Conservation (phyloP, 2,329 filamentous ascomycete genomes). For the Ascochyta pisi region DNA sequence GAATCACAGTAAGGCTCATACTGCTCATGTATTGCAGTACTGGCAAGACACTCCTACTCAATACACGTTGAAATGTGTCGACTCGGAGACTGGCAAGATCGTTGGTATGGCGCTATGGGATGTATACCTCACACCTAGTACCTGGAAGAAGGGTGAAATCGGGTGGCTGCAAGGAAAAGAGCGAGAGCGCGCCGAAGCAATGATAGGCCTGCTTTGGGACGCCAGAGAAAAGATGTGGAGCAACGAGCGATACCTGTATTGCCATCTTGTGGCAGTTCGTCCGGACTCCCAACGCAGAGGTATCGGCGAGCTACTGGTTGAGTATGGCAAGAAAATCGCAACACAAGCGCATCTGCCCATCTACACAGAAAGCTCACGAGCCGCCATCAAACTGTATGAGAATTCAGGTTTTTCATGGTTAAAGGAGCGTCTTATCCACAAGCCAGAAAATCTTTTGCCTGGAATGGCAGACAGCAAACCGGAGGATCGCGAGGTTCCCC, state of each 20-base stretch:
- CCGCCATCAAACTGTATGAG: constrained; percentile 54
- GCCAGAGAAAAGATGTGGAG: constrained; percentile 31
- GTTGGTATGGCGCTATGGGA: constrained; percentile 59
- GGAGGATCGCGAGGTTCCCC: constrained; percentile 18
- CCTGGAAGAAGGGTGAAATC: constrained; percentile 55
- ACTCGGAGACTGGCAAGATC: constrained; percentile 53
- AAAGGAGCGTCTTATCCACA: constrained; percentile 51
- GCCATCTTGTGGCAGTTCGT: constrained; percentile 55
- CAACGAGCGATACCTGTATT: constrained; percentile 32
- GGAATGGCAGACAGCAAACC: constrained; percentile 17
- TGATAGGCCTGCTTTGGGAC: constrained; percentile 50
- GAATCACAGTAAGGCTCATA: constrained; percentile 49
- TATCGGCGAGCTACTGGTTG: constrained; percentile 52
- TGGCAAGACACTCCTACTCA: constrained; percentile 51
- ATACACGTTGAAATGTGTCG: constrained; percentile 58
- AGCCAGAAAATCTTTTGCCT: constrained; percentile 44
- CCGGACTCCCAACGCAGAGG: constrained; percentile 53
- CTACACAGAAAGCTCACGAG: constrained; percentile 57
- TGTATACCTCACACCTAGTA: constrained; percentile 52
- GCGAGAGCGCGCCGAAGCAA: constrained; percentile 52
- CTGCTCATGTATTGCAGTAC: constrained; percentile 51
- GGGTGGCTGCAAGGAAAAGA: constrained; percentile 56
- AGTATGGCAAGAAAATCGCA: constrained; percentile 48
- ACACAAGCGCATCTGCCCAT: constrained; percentile 51
- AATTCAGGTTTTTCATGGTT: constrained; percentile 56